Conservation (phyloP, 345 rosid genomes). For the Lagerstroemia speciosa region DNA sequence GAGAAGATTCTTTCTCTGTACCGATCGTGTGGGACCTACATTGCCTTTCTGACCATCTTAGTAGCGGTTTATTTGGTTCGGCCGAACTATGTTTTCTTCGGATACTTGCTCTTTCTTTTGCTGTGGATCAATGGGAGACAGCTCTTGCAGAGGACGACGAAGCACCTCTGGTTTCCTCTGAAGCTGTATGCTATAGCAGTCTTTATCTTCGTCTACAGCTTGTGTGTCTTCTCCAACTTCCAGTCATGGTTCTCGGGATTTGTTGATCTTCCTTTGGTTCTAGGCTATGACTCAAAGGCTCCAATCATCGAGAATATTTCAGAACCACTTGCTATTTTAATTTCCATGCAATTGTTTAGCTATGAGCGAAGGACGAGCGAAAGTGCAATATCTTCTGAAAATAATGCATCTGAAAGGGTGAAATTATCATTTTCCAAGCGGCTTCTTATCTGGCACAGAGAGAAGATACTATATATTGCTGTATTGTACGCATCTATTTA, state of each 20-base stretch:
- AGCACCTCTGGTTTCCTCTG: conserved; percentile 31
- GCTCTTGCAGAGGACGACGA: conserved; percentile 27
- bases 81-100: conserved; percentile 30
- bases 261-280: conserved; percentile 19
- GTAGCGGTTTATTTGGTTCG: conserved; percentile 28
- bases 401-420: conserved; percentile 5
- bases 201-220: conserved; percentile 24
- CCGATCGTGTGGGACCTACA: conserved; percentile 36
- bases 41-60: conserved; percentile 36
- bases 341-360: conserved; percentile 34
- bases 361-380: conserved; percentile 32
- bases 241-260: conserved; percentile 20
- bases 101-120: conserved; percentile 36
- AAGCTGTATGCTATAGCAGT: conserved; percentile 27
- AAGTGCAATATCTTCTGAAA: conserved; percentile 2
- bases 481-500: conserved; percentile 32
- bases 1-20: conserved; percentile 30
- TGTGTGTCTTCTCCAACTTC: conserved; percentile 21
- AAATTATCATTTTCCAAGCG: conserved; percentile 19
- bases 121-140: conserved; percentile 39
- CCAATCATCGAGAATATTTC: conserved; percentile 25
- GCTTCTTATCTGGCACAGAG: conserved; percentile 31
- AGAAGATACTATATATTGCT: conserved; percentile 29
- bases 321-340: conserved; percentile 29
- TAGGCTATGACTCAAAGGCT: conserved; percentile 28